A percentile compares a stretch with the other conserved stretches of the same genome.
Conservation (phyloP, 2,329 filamentous ascomycete genomes). For the Ploettnerulaceae sp. region DNA sequence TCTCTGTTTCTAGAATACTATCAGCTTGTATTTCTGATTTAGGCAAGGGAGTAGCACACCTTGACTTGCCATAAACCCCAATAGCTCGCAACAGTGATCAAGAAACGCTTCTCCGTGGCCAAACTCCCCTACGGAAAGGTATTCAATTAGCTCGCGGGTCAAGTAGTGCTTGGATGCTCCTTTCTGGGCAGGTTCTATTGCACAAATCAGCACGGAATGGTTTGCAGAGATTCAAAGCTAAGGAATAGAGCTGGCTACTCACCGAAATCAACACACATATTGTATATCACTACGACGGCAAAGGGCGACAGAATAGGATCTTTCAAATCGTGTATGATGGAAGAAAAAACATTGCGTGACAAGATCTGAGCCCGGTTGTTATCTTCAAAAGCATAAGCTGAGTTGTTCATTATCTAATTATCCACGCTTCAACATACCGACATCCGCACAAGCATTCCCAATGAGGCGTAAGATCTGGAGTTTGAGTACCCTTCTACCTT, state of each 20-base stretch:
- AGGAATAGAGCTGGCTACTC: background rate
- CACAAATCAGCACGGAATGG: no score
- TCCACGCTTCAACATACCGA: background rate
- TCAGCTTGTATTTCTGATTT: background rate
- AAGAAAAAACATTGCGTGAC: background rate
- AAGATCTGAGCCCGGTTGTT: background rate
- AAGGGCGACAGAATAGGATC: background rate
- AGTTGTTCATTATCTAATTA: background rate
- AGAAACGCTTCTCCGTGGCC: no score
- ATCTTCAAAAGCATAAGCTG: background rate
- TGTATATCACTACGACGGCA: background rate
- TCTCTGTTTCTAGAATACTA: background rate
- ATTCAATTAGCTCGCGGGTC: background rate
- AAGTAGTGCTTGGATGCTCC: background rate
- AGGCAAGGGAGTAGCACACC: background rate
- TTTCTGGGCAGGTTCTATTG: background rate
- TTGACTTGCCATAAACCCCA: background rate
- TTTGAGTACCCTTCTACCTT: background rate
- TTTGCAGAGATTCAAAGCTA: no score
- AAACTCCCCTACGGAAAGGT: background rate
- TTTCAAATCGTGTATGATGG: background rate
- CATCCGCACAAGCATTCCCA: background rate
- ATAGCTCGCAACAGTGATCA: background rate
- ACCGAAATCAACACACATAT: slow-evolving; percentile 1
- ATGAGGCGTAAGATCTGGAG: background rate